Evolutionary conservation across 1,139 yeast genomes (phyloP), one percentile per base, ranked within the genome.

Genomic region (Sporopachydermia cereana): DNA sequence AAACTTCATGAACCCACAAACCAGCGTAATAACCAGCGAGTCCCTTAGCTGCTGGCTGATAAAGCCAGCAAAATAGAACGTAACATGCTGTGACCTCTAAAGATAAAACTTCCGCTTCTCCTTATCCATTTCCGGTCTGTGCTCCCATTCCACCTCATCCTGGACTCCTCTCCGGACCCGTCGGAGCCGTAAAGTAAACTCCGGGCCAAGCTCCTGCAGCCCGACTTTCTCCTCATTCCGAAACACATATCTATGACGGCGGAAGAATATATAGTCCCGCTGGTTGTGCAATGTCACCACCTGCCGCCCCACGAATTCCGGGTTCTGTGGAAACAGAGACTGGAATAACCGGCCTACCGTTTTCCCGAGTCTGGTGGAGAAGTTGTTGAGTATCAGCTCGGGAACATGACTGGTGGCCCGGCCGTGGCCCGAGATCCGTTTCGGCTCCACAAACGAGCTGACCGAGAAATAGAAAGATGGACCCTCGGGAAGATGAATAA

Each of bases 61-160:
- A n/a, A n/a, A n/a, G n/a, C n/a, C n/a, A n/a, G n/a, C n/a, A n/a
- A n/a, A n/a, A n/a, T n/a, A n/a, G n/a, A n/a, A n/a, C n/a, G n/a
- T n/a, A n/a, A n/a, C 29, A 25, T 25, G 14, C 14, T 7, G 14
- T 25, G 14, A 7, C 29, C 29, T 64, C 65, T 69, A 89, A 54
- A 89, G 68, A 60, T 86, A 83, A 61, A 91, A 91, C 75, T 85
- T 86, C 66, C 79, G 79, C 78, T 88, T 91, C 61, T 91, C 96
- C 58, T 83, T 80, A 63, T 91, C 97, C 96, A 91, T 89, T 53
- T 84, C 95, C 14, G 96, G 82, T 54, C 85, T 77, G 66, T 88
- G 95, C 64, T 91, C 96, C 96, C 97, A 91, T 57, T 86, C 95
- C 25, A 85, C 72, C 56, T 91, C 97, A 52, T 86, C 95, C 58